Base-by-base conservation (phyloP, 139 green algal species). In the Micromonas commoda region DNA sequence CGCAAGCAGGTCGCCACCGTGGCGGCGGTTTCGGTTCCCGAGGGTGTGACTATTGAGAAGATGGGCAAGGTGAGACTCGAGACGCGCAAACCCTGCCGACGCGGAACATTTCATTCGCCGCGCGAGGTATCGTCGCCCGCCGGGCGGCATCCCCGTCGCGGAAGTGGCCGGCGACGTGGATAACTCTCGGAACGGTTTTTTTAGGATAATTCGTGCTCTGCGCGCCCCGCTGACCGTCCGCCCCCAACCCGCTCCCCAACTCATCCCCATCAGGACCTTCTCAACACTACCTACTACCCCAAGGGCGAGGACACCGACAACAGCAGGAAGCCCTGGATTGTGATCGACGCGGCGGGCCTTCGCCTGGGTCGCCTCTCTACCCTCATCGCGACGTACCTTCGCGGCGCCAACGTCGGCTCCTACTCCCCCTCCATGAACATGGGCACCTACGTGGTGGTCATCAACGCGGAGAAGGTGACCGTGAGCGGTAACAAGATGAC, bases 221-320 rank as follows among this genome's bases (percentile, higher is more conserved):
- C 52, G 52, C 52, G 52, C 52, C 52, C 20, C 21, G 52, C 52
- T 63, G n/a, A n/a, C n/a, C 26, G 60, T 6, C 60, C 24, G 28
- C 24, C 60, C 60, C 26, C 13, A 32, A 9, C 24, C 26, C 60
- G 9, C 24, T 6, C 28, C 5, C 26, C 60, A 24, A 32, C 60
- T 9, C 24, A 29, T 32, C 26, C 13, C 60, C 19, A 29, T 31
- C 77, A 85, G 69, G 93, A 98, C 85, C 76, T 89, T 35, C 91
- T 91, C 83, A 99, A 99, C 88, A 88, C 80, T 38, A 94, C 93
- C 0, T 99, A 97, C 87, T 99, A 98, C 85, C 95, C 95, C 31
- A 97, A 90, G 28, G 82, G 73, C 9, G 85, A 81, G 19, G 95
- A 99, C 79, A 78, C 88, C 9, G 74, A 82, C 9, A 91, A 90